Evolutionary conservation across 169 alveolate genomes (phyloP).

Genomic region (Eimeria sp.): DNA sequence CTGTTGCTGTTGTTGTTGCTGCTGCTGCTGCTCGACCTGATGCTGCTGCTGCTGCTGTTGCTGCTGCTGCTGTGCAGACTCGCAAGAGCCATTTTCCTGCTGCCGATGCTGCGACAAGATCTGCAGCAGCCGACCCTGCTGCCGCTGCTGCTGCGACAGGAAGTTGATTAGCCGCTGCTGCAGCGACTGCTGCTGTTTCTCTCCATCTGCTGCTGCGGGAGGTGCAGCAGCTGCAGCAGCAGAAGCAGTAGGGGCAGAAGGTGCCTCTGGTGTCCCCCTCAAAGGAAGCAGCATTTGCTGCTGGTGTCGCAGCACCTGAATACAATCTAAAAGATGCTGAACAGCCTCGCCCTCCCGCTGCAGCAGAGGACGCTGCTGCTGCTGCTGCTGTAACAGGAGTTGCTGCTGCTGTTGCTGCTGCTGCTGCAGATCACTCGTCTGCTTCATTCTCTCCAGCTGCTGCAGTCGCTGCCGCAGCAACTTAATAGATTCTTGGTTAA

Average conservation of each 20-base stretch:
- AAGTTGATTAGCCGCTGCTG: conserved; percentile 65
- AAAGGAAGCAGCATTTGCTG: conserved; percentile 63
- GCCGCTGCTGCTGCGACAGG: conserved; percentile 75
- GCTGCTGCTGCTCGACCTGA: conserved; percentile 39
- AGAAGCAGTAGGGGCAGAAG: neutral
- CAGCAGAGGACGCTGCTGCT: conserved; percentile 65
- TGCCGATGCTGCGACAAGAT: conserved; percentile 59
- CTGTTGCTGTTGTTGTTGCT: conserved; percentile 44
- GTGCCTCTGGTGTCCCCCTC: conserved; percentile 4
- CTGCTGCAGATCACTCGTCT: conserved; percentile 50
- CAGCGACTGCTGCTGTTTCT: conserved; percentile 31
- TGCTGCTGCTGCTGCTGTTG: conserved; percentile 61
- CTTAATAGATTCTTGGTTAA: neutral
- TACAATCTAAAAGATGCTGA: conserved; percentile 57
- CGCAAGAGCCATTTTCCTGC: neutral
- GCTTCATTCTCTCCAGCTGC: conserved; percentile 62
- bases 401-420: conserved; percentile 63
- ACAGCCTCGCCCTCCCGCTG: conserved; percentile 70
- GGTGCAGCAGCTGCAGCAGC: conserved; percentile 35
- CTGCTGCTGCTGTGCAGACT: conserved; percentile 47
- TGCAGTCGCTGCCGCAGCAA: conserved; percentile 65
- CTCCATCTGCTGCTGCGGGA: conserved; percentile 20
- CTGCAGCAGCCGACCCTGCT: conserved; percentile 76
- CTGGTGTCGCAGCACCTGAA: conserved; percentile 68
- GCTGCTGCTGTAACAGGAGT: conserved; percentile 37